A percentile compares a stretch with the other conserved stretches of the same genome.
Conservation (phyloP, 441 rosid genomes). For the Adansonia rubrostipa region DNA sequence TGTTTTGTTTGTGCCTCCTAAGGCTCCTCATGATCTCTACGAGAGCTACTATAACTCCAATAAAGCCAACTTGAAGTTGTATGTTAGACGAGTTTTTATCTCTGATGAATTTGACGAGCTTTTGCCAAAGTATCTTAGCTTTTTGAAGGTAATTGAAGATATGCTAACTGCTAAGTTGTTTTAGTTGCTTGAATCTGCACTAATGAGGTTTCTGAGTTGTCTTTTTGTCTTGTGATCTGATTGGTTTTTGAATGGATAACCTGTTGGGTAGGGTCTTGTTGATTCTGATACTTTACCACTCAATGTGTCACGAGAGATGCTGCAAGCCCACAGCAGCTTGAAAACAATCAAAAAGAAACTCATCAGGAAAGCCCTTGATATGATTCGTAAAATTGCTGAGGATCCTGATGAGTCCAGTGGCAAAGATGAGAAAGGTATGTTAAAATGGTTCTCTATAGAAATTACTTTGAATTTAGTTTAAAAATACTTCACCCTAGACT, state of each 20-base stretch:
- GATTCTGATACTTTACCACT: constrained; percentile 93
- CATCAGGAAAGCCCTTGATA: constrained; percentile 90
- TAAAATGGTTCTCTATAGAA: not conserved
- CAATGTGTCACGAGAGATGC: constrained; percentile 94
- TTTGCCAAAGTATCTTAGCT: constrained; percentile 85
- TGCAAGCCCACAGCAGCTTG: constrained; percentile 89
- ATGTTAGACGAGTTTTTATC: constrained; percentile 92
- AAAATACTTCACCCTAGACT: not conserved
- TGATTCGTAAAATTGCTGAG: constrained; percentile 90
- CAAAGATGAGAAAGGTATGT: constrained; percentile 74
- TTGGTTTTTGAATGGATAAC: not conserved
- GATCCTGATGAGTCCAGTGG: constrained; percentile 81
- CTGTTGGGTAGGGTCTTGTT: constrained; percentile 80
- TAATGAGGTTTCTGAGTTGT: not conserved
- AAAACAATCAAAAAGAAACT: constrained; percentile 96
- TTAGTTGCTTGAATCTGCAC: not conserved
- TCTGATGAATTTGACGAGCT: constrained; percentile 96
- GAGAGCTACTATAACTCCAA: constrained; percentile 86
- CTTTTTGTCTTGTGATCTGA: not conserved
- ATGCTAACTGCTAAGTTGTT: constrained; percentile 1
- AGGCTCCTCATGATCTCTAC: constrained; percentile 87
- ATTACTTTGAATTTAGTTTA: constrained; percentile 5
- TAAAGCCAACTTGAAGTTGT: constrained; percentile 85
- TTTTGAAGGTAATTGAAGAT: constrained; percentile 61
- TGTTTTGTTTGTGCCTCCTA: constrained; percentile 87